A percentile compares a stretch with the other conserved stretches of the same genome.
Evolutionary conservation across 1,139 yeast species (phyloP).

Genomic region (Yamadazyma friedrichii): DNA sequence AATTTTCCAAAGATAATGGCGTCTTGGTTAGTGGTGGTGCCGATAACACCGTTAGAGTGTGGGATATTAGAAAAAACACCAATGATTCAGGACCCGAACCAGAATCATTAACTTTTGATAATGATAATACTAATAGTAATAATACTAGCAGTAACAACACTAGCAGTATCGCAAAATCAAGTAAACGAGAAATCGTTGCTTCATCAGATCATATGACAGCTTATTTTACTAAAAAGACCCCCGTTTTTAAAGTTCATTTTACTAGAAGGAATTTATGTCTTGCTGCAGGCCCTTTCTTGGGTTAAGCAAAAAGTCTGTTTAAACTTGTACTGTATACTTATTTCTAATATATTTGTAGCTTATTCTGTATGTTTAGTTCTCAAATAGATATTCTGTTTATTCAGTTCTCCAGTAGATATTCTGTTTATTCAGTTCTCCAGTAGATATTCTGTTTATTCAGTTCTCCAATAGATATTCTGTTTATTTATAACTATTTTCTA

Average conservation of each 20-base stretch:
- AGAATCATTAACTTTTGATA: conserved; percentile 52
- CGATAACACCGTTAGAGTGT: conserved; percentile 88
- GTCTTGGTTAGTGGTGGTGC: conserved; percentile 92
- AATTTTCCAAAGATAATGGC: conserved; percentile 85
- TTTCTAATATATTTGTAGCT: not conserved
- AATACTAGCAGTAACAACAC: too few relatives aligned
- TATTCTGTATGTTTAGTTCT: too few relatives aligned
- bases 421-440: too few relatives aligned
- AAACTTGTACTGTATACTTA: too few relatives aligned
- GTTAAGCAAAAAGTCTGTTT: conserved; percentile 8
- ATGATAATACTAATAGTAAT: conserved; percentile 10
- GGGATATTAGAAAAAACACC: conserved; percentile 91
- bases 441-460: too few relatives aligned
- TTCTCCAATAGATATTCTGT: too few relatives aligned
- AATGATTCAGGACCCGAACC: conserved; percentile 80
- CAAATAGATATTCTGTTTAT: too few relatives aligned
- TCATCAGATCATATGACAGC: conserved; percentile 91
- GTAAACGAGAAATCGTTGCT: conserved; percentile 70
- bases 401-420: too few relatives aligned
- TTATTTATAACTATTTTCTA: too few relatives aligned
- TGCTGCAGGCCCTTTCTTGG: conserved; percentile 82
- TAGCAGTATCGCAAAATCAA: conserved; percentile 14
- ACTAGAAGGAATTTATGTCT: conserved; percentile 87
- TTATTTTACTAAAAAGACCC: conserved; percentile 89
- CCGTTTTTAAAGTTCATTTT: conserved; percentile 89